These are phyloP conservation scores for Candida sanyaensis DNA, from an alignment of 1,139 yeast species.

Conservation along the genomic window DNA sequence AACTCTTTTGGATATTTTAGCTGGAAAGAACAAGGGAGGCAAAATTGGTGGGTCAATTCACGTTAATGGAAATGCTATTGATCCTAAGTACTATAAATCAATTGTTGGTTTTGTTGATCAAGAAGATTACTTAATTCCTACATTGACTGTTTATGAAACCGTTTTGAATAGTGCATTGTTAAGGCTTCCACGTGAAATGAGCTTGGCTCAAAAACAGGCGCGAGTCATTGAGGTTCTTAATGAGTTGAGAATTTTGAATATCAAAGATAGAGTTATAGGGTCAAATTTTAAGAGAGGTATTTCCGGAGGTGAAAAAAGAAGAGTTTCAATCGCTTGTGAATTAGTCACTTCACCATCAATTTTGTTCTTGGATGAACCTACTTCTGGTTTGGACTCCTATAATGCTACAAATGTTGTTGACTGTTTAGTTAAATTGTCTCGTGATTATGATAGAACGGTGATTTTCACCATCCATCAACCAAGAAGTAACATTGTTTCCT, in stretches of 20 bases:
- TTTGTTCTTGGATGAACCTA: constrained; percentile 83
- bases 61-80: constrained; percentile 66
- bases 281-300: constrained; percentile 89
- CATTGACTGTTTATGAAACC: constrained; percentile 93
- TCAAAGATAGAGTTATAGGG: constrained; percentile 86
- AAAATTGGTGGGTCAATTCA: constrained; percentile 60
- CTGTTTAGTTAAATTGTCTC: constrained; percentile 75
- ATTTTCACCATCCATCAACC: constrained; percentile 97
- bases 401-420: constrained; percentile 93
- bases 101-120: constrained; percentile 97
- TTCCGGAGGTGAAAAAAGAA: constrained; percentile 90
- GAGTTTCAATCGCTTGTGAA: constrained; percentile 90
- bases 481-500: constrained; percentile 90
- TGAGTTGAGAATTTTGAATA: constrained; percentile 79
- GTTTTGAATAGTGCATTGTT: constrained; percentile 88
- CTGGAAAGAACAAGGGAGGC: constrained; percentile 85
- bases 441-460: constrained; percentile 81
- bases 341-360: constrained; percentile 84
- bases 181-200: constrained; percentile 81
- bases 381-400: constrained; percentile 92
- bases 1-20: constrained; percentile 85
- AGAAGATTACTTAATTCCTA: constrained; percentile 87
- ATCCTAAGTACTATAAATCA: constrained; percentile 51
- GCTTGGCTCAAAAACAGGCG: constrained; percentile 66
- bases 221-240: constrained; percentile 83